Conservation (phyloP, 345 rosid species). For the Camelina sativa region DNA sequence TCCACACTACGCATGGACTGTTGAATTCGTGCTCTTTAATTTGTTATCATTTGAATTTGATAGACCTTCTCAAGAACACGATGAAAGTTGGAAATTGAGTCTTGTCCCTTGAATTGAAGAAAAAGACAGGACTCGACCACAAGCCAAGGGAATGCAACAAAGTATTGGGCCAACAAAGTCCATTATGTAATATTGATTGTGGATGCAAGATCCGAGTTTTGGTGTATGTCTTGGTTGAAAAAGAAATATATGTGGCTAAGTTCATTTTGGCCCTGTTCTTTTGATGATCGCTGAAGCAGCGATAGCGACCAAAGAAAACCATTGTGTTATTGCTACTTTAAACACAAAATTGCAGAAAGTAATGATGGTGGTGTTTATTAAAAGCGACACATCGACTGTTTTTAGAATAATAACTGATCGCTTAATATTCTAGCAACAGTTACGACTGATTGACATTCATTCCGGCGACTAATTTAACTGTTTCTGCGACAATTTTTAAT, state of each 20-base stretch:
- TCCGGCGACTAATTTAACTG: too few relatives aligned
- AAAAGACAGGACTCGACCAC: not conserved
- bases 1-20: constrained; percentile 13
- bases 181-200: not conserved
- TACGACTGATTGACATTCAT: too few relatives aligned
- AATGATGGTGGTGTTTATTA: too few relatives aligned
- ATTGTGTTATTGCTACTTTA: too few relatives aligned
- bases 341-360: too few relatives aligned
- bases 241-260: not conserved
- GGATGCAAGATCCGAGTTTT: not conserved
- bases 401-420: too few relatives aligned
- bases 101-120: constrained; percentile 6
- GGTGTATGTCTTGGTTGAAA: not conserved
- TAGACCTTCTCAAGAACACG: not conserved
- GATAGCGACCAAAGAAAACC: too few relatives aligned
- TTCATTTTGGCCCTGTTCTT: not conserved
- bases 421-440: too few relatives aligned
- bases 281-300: too few relatives aligned
- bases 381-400: too few relatives aligned
- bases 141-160: not conserved
- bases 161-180: constrained; percentile 13
- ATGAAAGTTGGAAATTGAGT: not conserved
- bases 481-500: too few relatives aligned
- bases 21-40: not conserved
- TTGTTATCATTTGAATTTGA: constrained; percentile 2